These are phyloP conservation scores for Crucibulum laeve DNA, from an alignment of 768 basidiomycete genomes.

Conservation along the genomic window DNA sequence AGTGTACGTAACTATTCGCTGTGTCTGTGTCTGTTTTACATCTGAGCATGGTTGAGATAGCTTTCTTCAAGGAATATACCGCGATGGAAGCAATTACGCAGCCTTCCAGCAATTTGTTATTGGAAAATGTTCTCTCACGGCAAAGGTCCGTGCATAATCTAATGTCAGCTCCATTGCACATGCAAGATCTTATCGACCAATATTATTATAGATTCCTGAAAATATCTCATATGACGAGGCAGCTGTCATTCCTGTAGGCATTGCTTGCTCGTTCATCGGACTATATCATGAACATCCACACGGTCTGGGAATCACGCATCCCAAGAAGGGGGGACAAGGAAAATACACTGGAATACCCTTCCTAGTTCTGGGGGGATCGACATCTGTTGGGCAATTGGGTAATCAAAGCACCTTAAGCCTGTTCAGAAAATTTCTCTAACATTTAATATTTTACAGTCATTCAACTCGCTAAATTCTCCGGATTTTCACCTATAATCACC, in stretches of 20 bases:
- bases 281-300: conserved; percentile 1
- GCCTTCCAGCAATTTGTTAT: conserved; percentile 7
- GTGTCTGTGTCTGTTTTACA: neutral
- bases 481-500: conserved; percentile 37
- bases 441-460: conserved; percentile 30
- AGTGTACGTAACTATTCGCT: conserved; percentile 7
- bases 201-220: conserved; percentile 3
- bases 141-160: conserved; percentile 1
- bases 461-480: conserved; percentile 34
- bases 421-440: neutral
- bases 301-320: neutral
- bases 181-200: neutral
- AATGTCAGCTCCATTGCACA: neutral
- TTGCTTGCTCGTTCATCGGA: conserved; percentile 1
- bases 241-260: conserved; percentile 2
- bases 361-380: conserved; percentile 16
- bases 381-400: conserved; percentile 18
- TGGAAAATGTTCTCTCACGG: neutral
- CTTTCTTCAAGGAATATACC: neutral
- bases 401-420: neutral
- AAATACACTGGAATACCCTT: conserved; percentile 13
- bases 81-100: neutral
- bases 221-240: conserved; percentile 4
- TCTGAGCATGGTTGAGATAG: neutral
- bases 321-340: neutral